Evolutionary conservation across 305 asterid species (phyloP), one percentile per base, ranked within the genome.

Genomic region (Fraxinus ornus): DNA sequence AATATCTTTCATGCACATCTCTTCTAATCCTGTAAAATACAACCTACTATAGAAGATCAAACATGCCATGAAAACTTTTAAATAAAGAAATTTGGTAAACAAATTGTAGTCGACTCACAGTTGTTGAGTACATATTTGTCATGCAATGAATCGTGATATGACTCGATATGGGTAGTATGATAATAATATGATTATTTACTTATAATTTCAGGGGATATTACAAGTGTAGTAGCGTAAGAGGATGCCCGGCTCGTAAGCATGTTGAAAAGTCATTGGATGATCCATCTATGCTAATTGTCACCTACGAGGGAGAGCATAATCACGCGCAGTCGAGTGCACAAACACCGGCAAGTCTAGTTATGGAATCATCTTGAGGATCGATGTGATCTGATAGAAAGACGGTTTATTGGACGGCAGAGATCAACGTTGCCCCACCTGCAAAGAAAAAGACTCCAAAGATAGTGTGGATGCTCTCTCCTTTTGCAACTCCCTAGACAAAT

Each of bases 211-310:
- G 98, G 90, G 98, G 98, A 22, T 95, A 95, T 86, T 95, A 95
- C 91, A 95, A 93, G 85, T 95, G 98, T 64, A 95, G 98, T 76
- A 95, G 98, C 33, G 93, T 95, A 1, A 76, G 98, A 85, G 98
- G 98, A 75, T 95, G 98, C 85, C 98, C 98, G 88, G 98, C 98
- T 74, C 90, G 97, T 37, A 95, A 95, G 81, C 98, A 95, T 77
- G 98, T 95, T 81, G 98, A 95, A 84, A 87, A 95, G 90, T 97
- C 98, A 3, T 85, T 92, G 78, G 98, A 95, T 41, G 98, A 95
- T 88, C 91, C 98, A 82, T 70, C 94, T 0, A 93, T 92, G 97
- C 85, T 95, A 5, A 92, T 92, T 0, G 97, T 95, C 24, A 95
- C 98, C 1, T 95, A 95, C 22, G 98, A 93, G 88, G 98, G 95